Base-by-base conservation (phyloP, 805 yeast species). In the Candida maris region DNA sequence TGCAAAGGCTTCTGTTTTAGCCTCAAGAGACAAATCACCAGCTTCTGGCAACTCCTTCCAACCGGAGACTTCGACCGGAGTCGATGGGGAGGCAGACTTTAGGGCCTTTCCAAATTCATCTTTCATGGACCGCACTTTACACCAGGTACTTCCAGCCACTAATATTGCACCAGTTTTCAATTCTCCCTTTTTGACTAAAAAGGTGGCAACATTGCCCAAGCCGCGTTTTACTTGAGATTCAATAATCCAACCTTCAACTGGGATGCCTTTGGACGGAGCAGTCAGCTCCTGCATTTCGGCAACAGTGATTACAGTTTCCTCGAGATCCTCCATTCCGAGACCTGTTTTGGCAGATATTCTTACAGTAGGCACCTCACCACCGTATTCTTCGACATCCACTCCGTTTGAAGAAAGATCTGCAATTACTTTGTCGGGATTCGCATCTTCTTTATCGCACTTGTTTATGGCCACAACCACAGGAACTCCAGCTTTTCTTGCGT, bases 41-140 rank as follows among this genome's bases (percentile, higher is more conserved):
- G 95, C 93, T 35, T 77, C 85, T 0, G 97, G 97, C 24, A 89
- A 63, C 23, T 79, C 89, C 55, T 84, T 88, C 98, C 98, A 93
- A 1, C 98, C 98, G 56, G 85, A 73, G 6, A 93, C 70, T 51
- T 87, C 95, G 1, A 86, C 94, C 0, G 97, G 96, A 6, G 84
- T 80, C 0, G 96, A 81, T 0, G 98, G 97, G 1, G 77, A 75
- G 0, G 95, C 97, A 20, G 58, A 41, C 40, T 77, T 75, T 6
- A 87, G 59, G 0, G 68, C 39, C 45, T 77, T 77, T 3, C 91
- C 89, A 39, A 64, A 56, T 46, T 87, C 96, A 58, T 87, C 85
- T 38, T 71, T 72, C 73, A 93, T 74, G 13, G 81, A 77, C 49
- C 81, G 76, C 2, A 91, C 89, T 54, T 84, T 85, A 60, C 96